A percentile compares a stretch with the other conserved stretches of the same genome.
Evolutionary conservation across 495 filamentous ascomycete species (phyloP).

Genomic region (Neurospora pannonica): DNA sequence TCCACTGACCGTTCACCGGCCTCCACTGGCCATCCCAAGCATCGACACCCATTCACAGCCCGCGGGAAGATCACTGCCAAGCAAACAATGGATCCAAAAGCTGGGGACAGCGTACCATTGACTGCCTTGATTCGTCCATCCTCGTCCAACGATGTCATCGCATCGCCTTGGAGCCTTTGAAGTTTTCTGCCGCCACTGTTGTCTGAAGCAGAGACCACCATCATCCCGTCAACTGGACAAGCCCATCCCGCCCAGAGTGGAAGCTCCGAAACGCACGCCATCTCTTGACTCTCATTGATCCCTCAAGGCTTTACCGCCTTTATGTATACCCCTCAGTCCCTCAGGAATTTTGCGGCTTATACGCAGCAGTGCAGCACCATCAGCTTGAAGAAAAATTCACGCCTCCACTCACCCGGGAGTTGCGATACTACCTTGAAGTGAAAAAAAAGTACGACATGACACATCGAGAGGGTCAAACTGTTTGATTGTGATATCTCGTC

Average conservation of each 20-base stretch:
- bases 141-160: background rate
- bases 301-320: background rate
- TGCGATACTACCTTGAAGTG: background rate
- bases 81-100: background rate
- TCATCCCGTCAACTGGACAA: too few species aligned
- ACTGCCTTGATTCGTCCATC: background rate
- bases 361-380: background rate
- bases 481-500: background rate
- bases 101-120: background rate
- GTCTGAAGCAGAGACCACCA: too few species aligned
- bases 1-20: background rate
- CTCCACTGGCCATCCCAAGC: background rate
- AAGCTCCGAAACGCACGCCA: background rate
- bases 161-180: background rate
- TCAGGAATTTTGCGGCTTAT: background rate
- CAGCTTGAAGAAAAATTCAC: background rate
- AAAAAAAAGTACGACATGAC: background rate
- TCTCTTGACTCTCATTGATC: background rate
- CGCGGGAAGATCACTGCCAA: background rate
- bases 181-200: background rate
- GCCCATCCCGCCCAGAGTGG: background rate
- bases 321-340: background rate
- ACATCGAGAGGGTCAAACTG: background rate
- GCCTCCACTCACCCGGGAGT: background rate
- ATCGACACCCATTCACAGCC: background rate